phyloP scores from a whole-genome alignment of 805 yeast genomes.

The Ogataea minuta region DNA sequence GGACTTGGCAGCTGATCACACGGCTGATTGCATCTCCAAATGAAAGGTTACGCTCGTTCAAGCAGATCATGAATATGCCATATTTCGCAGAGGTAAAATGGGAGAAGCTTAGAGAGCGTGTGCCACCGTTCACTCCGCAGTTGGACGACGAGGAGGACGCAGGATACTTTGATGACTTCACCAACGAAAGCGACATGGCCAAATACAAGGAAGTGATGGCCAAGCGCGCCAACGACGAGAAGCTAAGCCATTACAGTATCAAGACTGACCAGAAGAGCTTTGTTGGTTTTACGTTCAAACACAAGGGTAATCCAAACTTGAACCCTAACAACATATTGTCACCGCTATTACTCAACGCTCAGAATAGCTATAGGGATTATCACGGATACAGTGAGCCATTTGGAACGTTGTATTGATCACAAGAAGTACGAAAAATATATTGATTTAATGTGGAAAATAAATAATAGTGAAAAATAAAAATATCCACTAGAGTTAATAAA shows the following conservation, averaged over 20 bases:
- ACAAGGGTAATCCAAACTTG: constrained; percentile 59
- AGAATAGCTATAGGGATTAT: constrained; percentile 21
- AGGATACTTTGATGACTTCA: constrained; percentile 97
- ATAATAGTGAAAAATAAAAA: constrained; percentile 1
- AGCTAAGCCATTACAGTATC: constrained; percentile 63
- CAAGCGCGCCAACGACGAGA: constrained; percentile 82
- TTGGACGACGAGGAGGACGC: constrained; percentile 97
- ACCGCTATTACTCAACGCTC: constrained; percentile 31
- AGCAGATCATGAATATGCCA: constrained; percentile 73
- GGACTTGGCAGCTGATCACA: constrained; percentile 90
- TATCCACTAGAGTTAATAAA: not conserved
- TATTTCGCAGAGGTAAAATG: constrained; percentile 87
- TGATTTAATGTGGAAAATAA: constrained; percentile 3
- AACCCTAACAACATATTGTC: constrained; percentile 37
- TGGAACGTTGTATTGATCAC: constrained; percentile 33
- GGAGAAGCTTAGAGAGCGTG: constrained; percentile 59
- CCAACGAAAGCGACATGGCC: constrained; percentile 95
- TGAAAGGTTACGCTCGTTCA: constrained; percentile 71
- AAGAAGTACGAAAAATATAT: not conserved
- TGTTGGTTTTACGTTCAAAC: constrained; percentile 95
- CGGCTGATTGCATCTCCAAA: constrained; percentile 78
- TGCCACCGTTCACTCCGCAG: constrained; percentile 97
- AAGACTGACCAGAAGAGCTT: constrained; percentile 66
- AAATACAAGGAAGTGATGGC: constrained; percentile 96
- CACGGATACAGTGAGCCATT: constrained; percentile 34